phyloP scores from a whole-genome alignment of 805 yeast genomes.

The Spencermartinsiella europaea region DNA sequence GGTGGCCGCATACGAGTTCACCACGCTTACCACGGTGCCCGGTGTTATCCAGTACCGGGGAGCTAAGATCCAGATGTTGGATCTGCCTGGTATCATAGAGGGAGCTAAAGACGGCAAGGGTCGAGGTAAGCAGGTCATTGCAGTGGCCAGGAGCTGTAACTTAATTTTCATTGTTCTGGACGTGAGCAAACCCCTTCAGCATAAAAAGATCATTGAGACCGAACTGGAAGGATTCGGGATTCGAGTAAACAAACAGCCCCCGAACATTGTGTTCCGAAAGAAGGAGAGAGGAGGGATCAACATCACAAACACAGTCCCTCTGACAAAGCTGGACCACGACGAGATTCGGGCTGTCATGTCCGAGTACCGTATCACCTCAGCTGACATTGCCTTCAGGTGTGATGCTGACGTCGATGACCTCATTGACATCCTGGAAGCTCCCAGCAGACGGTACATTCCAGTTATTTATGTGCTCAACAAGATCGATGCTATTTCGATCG shows the following conservation, averaged over 20 bases:
- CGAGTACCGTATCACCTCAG: constrained; percentile 91
- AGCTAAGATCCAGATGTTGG: constrained; percentile 97
- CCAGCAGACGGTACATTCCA: constrained; percentile 88
- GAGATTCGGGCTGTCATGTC: constrained; percentile 94
- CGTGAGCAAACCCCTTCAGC: constrained; percentile 92
- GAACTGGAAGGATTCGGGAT: constrained; percentile 98
- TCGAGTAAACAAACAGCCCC: constrained; percentile 85
- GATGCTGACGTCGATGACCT: constrained; percentile 97
- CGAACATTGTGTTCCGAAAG: constrained; percentile 84
- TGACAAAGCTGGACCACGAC: constrained; percentile 86
- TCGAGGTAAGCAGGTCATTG: constrained; percentile 97
- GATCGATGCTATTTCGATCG: constrained; percentile 89
- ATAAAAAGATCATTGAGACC: constrained; percentile 87
- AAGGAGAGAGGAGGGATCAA: constrained; percentile 96
- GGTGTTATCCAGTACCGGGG: constrained; percentile 95
- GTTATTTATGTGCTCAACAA: constrained; percentile 93
- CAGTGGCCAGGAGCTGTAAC: constrained; percentile 98
- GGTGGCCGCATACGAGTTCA: constrained; percentile 96
- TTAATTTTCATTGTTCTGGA: constrained; percentile 89
- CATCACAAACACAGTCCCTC: constrained; percentile 87
- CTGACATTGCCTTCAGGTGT: constrained; percentile 93
- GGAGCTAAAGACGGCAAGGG: constrained; percentile 99
- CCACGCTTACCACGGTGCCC: constrained; percentile 95
- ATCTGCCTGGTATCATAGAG: constrained; percentile 93
- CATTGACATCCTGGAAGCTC: constrained; percentile 88